Conservation (phyloP, 225 moss, liverwort and hornwort genomes). For the Climacium dendroides region DNA sequence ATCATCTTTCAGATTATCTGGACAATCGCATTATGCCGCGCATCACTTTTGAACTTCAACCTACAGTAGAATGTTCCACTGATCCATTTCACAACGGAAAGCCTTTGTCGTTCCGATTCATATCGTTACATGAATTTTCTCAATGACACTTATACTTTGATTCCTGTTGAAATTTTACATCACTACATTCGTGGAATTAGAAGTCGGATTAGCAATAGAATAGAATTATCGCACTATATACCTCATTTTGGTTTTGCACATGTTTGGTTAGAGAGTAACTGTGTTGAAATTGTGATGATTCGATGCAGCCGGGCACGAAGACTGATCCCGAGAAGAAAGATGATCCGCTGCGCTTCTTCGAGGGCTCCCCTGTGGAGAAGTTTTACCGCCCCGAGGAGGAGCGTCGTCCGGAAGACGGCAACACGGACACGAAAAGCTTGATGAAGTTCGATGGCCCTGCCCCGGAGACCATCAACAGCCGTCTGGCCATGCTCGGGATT, state of each 20-base stretch:
- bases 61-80: neutral
- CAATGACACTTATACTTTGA: neutral
- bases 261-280: neutral
- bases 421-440: conserved; percentile 28
- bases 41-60: neutral
- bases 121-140: neutral
- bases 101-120: neutral
- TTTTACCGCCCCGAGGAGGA: conserved; percentile 64
- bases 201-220: neutral
- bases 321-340: conserved; percentile 29
- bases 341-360: conserved; percentile 13
- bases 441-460: conserved; percentile 83
- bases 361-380: conserved; percentile 30
- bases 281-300: neutral
- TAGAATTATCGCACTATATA: neutral
- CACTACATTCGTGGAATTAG: no score
- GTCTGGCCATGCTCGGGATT: conserved; percentile 75
- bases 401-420: conserved; percentile 55
- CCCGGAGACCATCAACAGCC: conserved; percentile 74
- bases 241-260: no score
- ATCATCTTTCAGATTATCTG: neutral
- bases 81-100: neutral
- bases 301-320: conserved; percentile 45
- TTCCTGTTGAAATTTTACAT: neutral
- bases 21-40: neutral